These are phyloP conservation scores for Symbiodinium natans DNA, from an alignment of 73 alveolate species.

Conservation along the genomic window DNA sequence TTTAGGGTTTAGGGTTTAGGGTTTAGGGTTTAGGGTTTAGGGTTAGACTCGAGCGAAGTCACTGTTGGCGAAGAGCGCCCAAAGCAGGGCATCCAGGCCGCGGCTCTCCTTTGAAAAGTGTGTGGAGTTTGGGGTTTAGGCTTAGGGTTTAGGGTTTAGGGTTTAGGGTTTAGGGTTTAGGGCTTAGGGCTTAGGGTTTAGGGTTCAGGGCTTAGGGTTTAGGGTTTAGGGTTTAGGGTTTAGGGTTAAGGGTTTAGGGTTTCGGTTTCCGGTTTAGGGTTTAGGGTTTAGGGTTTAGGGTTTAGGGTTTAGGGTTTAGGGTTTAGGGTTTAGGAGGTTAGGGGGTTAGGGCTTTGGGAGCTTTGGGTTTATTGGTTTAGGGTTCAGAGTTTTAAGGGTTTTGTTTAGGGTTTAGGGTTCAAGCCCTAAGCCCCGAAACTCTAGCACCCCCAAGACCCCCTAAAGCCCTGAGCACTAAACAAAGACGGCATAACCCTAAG, in stretches of 20 bases:
- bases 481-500: too few species aligned
- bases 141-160: neutral
- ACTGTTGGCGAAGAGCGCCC: constrained; percentile 18
- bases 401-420: too few species aligned
- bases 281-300: neutral
- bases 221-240: too few species aligned
- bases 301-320: neutral
- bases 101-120: neutral
- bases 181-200: too few species aligned
- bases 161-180: too few species aligned
- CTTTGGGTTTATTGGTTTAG: neutral
- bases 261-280: neutral
- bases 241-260: too few species aligned
- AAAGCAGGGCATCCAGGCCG: neutral
- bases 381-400: neutral
- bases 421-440: too few species aligned
- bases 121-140: neutral
- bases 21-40: neutral
- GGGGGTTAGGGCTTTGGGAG: too few species aligned
- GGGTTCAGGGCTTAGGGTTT: too few species aligned
- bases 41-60: neutral
- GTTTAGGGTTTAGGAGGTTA: neutral
- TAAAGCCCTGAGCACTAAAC: too few species aligned
- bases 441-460: too few species aligned
- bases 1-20: neutral